These are phyloP conservation scores for Podospora didyma DNA, from an alignment of 495 filamentous ascomycete species.

Conservation along the genomic window DNA sequence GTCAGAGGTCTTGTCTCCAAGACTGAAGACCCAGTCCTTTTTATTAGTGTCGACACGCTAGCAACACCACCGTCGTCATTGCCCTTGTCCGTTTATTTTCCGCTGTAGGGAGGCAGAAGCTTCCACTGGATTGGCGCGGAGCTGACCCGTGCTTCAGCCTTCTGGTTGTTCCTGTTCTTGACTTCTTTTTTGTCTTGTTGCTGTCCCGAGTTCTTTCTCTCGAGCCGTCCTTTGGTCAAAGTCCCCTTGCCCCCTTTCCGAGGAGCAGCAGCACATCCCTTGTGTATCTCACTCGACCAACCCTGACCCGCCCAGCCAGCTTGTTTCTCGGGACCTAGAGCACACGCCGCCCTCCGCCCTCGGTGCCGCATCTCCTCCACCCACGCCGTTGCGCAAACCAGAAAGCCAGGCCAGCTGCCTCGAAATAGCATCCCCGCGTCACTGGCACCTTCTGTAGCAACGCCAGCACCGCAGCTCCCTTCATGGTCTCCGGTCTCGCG, in stretches of 20 bases:
- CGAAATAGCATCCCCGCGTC: background rate
- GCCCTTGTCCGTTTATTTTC: slow-evolving; percentile 1
- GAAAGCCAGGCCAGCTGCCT: background rate
- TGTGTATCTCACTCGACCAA: no score
- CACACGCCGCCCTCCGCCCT: background rate
- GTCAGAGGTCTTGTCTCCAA: background rate
- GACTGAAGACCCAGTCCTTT: background rate
- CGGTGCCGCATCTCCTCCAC: background rate
- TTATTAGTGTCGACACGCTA: background rate
- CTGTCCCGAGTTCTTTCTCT: background rate
- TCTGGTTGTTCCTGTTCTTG: no score
- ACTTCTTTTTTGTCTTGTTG: background rate
- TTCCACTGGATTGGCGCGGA: no score
- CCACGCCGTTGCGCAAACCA: background rate
- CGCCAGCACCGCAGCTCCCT: no score
- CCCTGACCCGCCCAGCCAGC: background rate
- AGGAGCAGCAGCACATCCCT: no score
- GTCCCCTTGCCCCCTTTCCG: background rate
- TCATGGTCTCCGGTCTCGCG: background rate
- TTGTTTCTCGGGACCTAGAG: background rate
- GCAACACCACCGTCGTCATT: slow-evolving; percentile 9
- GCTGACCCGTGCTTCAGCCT: no score
- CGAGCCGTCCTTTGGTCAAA: background rate
- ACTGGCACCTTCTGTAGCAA: background rate
- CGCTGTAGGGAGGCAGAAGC: no score